Conservation (phyloP, 2,329 filamentous ascomycete species). For the Coniochaeta sp. region DNA sequence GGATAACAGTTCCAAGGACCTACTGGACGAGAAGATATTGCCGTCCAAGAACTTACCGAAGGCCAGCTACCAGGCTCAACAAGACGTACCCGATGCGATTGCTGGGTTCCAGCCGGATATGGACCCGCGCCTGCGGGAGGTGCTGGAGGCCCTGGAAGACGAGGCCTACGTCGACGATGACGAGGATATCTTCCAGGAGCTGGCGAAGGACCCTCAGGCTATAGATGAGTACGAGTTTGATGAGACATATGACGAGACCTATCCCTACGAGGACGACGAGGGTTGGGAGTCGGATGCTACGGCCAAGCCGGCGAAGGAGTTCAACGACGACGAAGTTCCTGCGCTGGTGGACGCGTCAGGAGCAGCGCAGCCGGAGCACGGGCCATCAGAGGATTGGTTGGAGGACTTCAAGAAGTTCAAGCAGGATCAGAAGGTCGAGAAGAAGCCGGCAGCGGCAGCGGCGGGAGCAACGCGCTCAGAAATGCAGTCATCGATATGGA, state of each 20-base stretch:
- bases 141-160: constrained; percentile 87
- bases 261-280: constrained; percentile 59
- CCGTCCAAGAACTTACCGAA: constrained; percentile 73
- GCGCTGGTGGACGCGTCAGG: constrained; percentile 39
- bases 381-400: constrained; percentile 74
- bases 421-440: constrained; percentile 55
- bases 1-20: constrained; percentile 42
- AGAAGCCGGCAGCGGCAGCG: constrained; percentile 23
- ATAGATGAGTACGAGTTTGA: constrained; percentile 70
- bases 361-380: constrained; percentile 42
- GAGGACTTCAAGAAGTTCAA: constrained; percentile 94
- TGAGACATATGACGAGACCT: constrained; percentile 43
- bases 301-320: constrained; percentile 62
- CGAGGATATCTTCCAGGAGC: constrained; percentile 69
- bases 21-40: constrained; percentile 68
- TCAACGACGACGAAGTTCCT: constrained; percentile 36
- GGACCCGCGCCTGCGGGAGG: constrained; percentile 87
- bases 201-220: constrained; percentile 37
- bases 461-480: constrained; percentile 48
- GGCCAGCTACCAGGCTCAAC: constrained; percentile 82
- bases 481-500: constrained; percentile 62
- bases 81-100: constrained; percentile 84
- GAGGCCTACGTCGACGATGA: constrained; percentile 86
- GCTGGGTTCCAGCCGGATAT: constrained; percentile 95
- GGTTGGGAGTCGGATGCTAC: constrained; percentile 96